Percentiles rank a stretch among this genome's conserved stretches.
phyloP scores from a whole-genome alignment of 2,329 filamentous ascomycete species.

The Allantophomopsis lycopodina region DNA sequence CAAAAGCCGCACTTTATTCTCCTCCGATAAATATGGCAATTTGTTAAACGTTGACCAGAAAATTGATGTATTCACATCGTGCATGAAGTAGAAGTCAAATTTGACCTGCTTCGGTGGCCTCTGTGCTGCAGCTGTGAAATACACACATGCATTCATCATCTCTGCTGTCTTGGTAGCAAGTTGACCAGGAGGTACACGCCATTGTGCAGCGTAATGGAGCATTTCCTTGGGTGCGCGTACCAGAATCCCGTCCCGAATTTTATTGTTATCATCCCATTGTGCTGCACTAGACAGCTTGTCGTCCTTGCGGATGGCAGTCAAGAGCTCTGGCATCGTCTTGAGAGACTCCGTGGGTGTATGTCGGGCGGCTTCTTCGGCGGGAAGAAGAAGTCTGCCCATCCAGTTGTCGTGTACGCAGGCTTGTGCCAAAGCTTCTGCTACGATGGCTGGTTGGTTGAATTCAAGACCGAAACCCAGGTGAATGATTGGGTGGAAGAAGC shows the following conservation, averaged over 20 bases:
- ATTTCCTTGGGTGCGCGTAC: slow-evolving; percentile 48
- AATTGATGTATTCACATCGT: slow-evolving; percentile 58
- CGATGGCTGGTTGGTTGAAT: slow-evolving; percentile 66
- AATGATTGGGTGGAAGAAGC: slow-evolving; percentile 68
- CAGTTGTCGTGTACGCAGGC: slow-evolving; percentile 52
- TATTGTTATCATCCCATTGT: slow-evolving; percentile 40
- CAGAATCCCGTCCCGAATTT: slow-evolving; percentile 57
- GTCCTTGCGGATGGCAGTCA: slow-evolving; percentile 43
- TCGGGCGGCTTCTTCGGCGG: slow-evolving; percentile 32
- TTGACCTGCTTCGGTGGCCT: slow-evolving; percentile 50
- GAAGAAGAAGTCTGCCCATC: slow-evolving; percentile 37
- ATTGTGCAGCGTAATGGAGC: slow-evolving; percentile 43
- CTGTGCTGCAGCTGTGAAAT: slow-evolving; percentile 37
- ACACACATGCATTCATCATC: slow-evolving; percentile 55
- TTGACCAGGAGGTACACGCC: slow-evolving; percentile 36
- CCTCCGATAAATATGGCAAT: slow-evolving; percentile 42
- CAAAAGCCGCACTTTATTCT: slow-evolving; percentile 54
- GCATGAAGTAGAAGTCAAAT: slow-evolving; percentile 76
- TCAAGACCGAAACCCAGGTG: slow-evolving; percentile 79
- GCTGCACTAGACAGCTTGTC: slow-evolving; percentile 40
- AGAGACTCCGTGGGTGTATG: slow-evolving; percentile 15
- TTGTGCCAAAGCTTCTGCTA: slow-evolving; percentile 71
- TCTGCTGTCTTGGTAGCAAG: slow-evolving; percentile 38
- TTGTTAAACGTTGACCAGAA: slow-evolving; percentile 59
- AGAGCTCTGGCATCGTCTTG: slow-evolving; percentile 39